Base-by-base conservation (phyloP, 2,329 filamentous ascomycete species). In the Pleurostoma richardsiae region DNA sequence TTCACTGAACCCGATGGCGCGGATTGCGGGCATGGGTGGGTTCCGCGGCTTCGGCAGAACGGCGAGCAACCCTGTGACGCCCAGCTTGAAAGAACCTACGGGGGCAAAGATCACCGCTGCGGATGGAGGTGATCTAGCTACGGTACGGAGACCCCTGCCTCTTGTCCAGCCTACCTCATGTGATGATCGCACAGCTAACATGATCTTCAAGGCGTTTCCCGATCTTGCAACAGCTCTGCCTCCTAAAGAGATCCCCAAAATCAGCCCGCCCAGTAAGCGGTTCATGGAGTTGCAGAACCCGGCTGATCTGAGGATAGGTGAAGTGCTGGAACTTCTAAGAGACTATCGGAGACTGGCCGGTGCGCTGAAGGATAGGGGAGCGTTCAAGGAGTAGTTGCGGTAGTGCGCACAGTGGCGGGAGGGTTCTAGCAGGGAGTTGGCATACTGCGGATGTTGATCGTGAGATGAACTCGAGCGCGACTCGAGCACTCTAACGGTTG, bases 1-100 rank as follows among this genome's bases (percentile, higher is more conserved):
- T 62, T 85, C 85, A 1, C 72, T 95, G 31, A 95, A 95, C 57
- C 90, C 90, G 3, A 84, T 95, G 62, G 88, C 83, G 40, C 81
- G 89, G 44, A 79, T 95, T 44, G 82, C 86, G 2, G 77, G 83
- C 31, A 90, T 94, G 61, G 79, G 79, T 47, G 78, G 84, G 60
- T 85, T 95, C 55, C 82, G 86, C 47, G 84, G 83, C 1, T 92
- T 95, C 56, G 87, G 88, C 1, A 73, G 85, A 44, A 66, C 71
- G 27, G 65, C 71, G 26, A 66, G 72, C 6, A 70, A 72, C 29
- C 59, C 71, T 6, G 63, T 62, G 6, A 57, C 62, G 3, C 50
- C 64, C 1, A 36, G 8, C 33, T n/a, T 36, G 33, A 36, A 36
- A n/a, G 33, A 36, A 8, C 19, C 19, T 19, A 19, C 19, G 10